Evolutionary conservation across 2,329 filamentous ascomycete species (phyloP).

Genomic region (Fusarium heterosporum): DNA sequence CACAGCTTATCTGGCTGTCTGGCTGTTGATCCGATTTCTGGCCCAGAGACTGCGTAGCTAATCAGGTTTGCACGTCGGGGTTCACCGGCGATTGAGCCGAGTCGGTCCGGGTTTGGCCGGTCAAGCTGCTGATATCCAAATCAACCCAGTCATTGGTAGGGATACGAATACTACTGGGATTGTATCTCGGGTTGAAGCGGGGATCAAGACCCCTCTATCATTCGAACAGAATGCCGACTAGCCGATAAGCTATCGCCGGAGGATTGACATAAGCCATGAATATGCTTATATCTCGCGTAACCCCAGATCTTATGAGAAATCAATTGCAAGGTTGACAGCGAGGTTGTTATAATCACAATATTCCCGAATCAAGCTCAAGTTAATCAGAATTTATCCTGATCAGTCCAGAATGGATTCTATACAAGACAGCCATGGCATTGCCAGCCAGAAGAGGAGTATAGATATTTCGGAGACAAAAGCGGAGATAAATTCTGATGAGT

Average conservation of each 20-base stretch:
- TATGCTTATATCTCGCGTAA: conserved; percentile 11
- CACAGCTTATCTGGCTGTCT: neutral
- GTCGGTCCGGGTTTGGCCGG: neutral
- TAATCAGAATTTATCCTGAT: neutral
- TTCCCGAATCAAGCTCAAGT: neutral
- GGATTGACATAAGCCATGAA: neutral
- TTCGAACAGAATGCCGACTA: neutral
- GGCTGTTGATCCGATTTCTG: too few relatives aligned
- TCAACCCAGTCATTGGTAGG: neutral
- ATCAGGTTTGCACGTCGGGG: neutral
- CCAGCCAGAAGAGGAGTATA: neutral
- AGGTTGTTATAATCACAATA: too few relatives aligned
- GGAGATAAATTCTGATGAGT: neutral
- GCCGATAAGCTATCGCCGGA: conserved; percentile 5
- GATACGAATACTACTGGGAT: neutral
- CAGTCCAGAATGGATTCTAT: neutral
- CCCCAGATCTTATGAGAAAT: neutral
- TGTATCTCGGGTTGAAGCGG: neutral
- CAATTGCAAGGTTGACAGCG: too few relatives aligned
- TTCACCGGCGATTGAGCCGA: neutral
- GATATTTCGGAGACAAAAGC: conserved; percentile 1
- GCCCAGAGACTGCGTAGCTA: neutral
- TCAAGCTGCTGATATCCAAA: neutral
- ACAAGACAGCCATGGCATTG: neutral
- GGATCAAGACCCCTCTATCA: neutral